Evolutionary conservation across 495 filamentous ascomycete genomes (phyloP), one percentile per base, ranked within the genome.

Genomic region (Hypoxylon trugodes): DNA sequence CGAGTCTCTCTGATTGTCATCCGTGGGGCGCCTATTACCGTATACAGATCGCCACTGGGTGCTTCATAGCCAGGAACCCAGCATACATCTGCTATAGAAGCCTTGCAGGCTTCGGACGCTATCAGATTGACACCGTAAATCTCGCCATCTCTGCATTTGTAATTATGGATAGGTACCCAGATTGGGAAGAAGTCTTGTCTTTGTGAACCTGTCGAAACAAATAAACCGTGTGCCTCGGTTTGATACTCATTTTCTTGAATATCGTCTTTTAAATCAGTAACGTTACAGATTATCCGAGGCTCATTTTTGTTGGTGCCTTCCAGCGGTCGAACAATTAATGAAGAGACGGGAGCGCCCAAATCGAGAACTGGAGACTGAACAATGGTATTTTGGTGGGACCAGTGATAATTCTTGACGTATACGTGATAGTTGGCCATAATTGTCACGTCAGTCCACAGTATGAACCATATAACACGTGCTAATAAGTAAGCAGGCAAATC

Each of bases 51-150:
- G 15, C 40, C 43, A 16, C 71, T 32, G 1, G 69, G 59, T 0
- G 66, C 69, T 47, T 61, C 48, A 30, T 59, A 50, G 43, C 37
- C 61, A 15, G 74, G 72, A 32, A 68, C 55, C 74, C 74, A 77
- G 40, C 70, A 76, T 21, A 76, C 61, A 8, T 67, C 60, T 5
- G 66, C 30, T 21, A 72, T 55, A 3, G 46, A 21, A 22, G 66
- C 60, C 0, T 16, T 48, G 3, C 52, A 61, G 3, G 30, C 42
- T 40, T 74, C 40, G 16, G 46, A 69, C 4, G 67, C 70, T 6
- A 8, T 47, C 10, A 77, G 46, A 35, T 76, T 74, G 7, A 74
- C 68, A n/a, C 71, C 63, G 30, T 66, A 46, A 0, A 68, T 37
- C 16, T 59, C 60, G 1, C 41, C 24, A 1, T 63, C 42, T 10